Conservation (phyloP, 495 filamentous ascomycete species). For the Sordaria brevicollis region DNA sequence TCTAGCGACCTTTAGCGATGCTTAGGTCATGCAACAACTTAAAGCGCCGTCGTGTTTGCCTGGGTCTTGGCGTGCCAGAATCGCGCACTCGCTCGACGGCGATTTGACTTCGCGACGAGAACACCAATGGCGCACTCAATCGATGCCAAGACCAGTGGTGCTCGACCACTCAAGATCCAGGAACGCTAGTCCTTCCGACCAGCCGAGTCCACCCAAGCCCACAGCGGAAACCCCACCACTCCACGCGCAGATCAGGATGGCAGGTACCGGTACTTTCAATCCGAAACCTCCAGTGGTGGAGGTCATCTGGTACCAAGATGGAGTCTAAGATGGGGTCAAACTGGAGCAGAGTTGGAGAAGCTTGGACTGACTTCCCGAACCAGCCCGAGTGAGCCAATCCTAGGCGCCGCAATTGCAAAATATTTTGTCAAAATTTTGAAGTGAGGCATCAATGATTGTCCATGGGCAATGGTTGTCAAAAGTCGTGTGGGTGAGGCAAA, state of each 20-base stretch:
- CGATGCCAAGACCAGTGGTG: neutral
- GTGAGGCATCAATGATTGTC: neutral
- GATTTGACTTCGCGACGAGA: neutral
- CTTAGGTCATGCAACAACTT: constrained; percentile 8
- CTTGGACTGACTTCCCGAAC: neutral
- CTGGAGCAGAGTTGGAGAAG: neutral
- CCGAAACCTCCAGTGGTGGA: neutral
- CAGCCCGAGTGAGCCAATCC: neutral
- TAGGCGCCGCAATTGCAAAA: neutral
- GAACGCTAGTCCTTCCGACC: constrained; percentile 7
- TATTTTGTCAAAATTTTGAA: neutral
- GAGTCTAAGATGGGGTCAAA: neutral
- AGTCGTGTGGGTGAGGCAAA: neutral
- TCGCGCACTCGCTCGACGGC: neutral
- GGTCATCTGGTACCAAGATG: neutral
- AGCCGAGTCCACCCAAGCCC: constrained; percentile 7
- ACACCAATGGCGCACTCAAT: neutral
- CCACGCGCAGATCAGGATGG: constrained; percentile 3
- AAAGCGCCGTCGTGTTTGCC: constrained; percentile 2
- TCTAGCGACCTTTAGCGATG: constrained; percentile 8
- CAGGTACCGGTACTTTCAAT: constrained; percentile 15
- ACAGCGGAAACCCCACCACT: constrained; percentile 19
- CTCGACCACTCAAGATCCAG: neutral
- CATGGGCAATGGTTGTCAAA: neutral
- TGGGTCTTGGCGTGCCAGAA: neutral